These are phyloP conservation scores for Barbarea vulgaris DNA, from an alignment of 345 rosid genomes.

Conservation along the genomic window DNA sequence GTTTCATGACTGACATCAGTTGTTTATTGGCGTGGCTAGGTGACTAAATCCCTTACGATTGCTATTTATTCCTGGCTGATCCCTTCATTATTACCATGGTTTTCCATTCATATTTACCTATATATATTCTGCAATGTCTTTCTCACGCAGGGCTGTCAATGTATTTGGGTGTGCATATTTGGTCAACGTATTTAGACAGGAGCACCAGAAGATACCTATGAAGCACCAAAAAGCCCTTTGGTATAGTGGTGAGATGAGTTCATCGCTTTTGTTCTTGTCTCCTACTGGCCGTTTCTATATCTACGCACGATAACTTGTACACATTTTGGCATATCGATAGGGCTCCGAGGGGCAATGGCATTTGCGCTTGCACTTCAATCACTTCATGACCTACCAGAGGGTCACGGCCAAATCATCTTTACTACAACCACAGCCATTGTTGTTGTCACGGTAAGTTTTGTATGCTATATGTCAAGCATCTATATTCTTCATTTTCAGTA, in stretches of 20 bases:
- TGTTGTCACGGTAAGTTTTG: slow-evolving; percentile 66
- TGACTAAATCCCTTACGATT: slow-evolving; percentile 3
- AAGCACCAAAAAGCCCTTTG: slow-evolving; percentile 97
- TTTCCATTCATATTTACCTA: slow-evolving; percentile 6
- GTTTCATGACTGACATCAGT: slow-evolving; percentile 47
- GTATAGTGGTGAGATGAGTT: slow-evolving; percentile 81
- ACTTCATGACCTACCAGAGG: slow-evolving; percentile 92
- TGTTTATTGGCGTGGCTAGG: slow-evolving; percentile 60
- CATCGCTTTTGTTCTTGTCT: slow-evolving; percentile 8
- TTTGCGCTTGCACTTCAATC: slow-evolving; percentile 99
- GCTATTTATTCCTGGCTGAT: background rate
- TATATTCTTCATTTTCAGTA: slow-evolving; percentile 7
- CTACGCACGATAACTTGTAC: slow-evolving; percentile 17
- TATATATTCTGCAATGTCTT: background rate
- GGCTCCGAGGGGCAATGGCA: slow-evolving; percentile 98
- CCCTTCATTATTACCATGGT: background rate
- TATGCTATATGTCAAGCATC: slow-evolving; percentile 14
- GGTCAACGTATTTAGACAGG: slow-evolving; percentile 78
- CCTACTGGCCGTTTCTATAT: slow-evolving; percentile 11
- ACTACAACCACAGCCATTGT: slow-evolving; percentile 95
- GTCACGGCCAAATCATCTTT: slow-evolving; percentile 95
- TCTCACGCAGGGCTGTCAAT: slow-evolving; percentile 70
- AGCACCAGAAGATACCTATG: slow-evolving; percentile 69
- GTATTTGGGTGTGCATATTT: slow-evolving; percentile 90
- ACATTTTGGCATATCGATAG: slow-evolving; percentile 45